Evolutionary conservation across 345 rosid species (phyloP).

Genomic region (Limnanthes douglasii): DNA sequence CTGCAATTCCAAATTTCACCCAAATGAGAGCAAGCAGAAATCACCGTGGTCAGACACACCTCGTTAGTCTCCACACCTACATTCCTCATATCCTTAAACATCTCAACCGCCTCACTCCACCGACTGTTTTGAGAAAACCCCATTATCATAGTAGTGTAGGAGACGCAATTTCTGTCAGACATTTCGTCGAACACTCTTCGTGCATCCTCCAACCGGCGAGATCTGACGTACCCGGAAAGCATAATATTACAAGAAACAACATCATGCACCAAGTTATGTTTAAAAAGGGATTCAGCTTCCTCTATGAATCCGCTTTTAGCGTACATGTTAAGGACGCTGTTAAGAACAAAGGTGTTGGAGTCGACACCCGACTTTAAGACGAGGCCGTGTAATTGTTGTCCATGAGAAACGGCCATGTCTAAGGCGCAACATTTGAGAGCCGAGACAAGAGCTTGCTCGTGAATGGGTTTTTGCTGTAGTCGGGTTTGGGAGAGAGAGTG

Average conservation of each 20-base stretch:
- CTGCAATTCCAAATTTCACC: constrained; percentile 40
- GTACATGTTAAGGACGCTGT: constrained; percentile 67
- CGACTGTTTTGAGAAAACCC: constrained; percentile 34
- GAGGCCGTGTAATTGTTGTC: constrained; percentile 37
- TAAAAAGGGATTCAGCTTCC: constrained; percentile 35
- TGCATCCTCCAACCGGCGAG: constrained; percentile 36
- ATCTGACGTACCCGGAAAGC: constrained; percentile 35
- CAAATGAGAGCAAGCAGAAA: constrained; percentile 35
- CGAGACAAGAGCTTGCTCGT: constrained; percentile 35
- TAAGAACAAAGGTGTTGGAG: constrained; percentile 42
- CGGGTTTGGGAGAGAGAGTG: constrained; percentile 8
- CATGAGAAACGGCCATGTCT: constrained; percentile 18
- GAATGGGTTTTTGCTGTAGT: constrained; percentile 3
- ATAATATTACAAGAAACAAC: constrained; percentile 53
- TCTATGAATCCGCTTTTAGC: constrained; percentile 41
- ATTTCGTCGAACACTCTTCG: constrained; percentile 42
- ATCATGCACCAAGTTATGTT: constrained; percentile 16
- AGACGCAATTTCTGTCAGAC: constrained; percentile 46
- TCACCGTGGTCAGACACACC: constrained; percentile 39
- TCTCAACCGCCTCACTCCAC: constrained; percentile 33
- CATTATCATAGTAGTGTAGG: constrained; percentile 53
- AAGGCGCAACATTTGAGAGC: constrained; percentile 40
- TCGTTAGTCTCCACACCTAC: constrained; percentile 35
- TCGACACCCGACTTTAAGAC: constrained; percentile 38
- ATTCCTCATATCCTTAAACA: constrained; percentile 44